Evolutionary conservation across 2,329 filamentous ascomycete species (phyloP).

Genomic region (Rasamsonia emersonii): DNA sequence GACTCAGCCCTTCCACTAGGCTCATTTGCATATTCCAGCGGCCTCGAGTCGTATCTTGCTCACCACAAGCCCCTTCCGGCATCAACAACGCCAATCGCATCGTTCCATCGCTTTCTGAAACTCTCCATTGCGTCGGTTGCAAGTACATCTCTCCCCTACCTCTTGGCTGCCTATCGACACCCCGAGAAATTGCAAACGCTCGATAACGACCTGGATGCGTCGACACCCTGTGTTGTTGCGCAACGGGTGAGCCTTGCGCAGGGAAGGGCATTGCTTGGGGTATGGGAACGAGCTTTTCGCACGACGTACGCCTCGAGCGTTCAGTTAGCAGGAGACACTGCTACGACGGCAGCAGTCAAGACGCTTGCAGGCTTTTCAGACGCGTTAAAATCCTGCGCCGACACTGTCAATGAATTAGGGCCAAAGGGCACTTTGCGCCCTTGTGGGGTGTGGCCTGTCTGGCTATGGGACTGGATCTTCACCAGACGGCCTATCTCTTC

Average conservation of each 20-base stretch:
- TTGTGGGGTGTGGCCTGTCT: conserved; percentile 51
- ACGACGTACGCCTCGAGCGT: conserved; percentile 18
- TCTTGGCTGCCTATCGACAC: conserved; percentile 46
- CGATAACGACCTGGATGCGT: conserved; percentile 57
- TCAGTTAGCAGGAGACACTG: conserved; percentile 4
- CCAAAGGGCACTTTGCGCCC: conserved; percentile 51
- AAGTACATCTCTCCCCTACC: conserved; percentile 53
- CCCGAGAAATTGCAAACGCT: conserved; percentile 43
- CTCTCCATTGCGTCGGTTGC: conserved; percentile 51
- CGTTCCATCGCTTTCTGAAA: conserved; percentile 49
- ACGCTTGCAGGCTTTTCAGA: conserved; percentile 31
- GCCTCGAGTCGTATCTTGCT: conserved; percentile 57
- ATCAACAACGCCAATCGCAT: conserved; percentile 22
- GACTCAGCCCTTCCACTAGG: conserved; percentile 57
- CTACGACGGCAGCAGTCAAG: conserved; percentile 15
- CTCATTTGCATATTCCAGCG: conserved; percentile 58
- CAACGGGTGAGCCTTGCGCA: conserved; percentile 53
- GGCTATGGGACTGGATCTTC: conserved; percentile 44
- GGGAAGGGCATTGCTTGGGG: conserved; percentile 48
- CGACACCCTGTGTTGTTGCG: conserved; percentile 54
- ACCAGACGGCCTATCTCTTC: conserved; percentile 52
- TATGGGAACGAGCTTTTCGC: conserved; percentile 52
- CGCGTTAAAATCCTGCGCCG: conserved; percentile 26
- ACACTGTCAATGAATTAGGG: conserved; percentile 23
- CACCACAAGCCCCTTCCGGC: conserved; percentile 40